Evolutionary conservation across 192 early-diverging fungal species (phyloP).

Genomic region (Blastocladiella britannica): DNA sequence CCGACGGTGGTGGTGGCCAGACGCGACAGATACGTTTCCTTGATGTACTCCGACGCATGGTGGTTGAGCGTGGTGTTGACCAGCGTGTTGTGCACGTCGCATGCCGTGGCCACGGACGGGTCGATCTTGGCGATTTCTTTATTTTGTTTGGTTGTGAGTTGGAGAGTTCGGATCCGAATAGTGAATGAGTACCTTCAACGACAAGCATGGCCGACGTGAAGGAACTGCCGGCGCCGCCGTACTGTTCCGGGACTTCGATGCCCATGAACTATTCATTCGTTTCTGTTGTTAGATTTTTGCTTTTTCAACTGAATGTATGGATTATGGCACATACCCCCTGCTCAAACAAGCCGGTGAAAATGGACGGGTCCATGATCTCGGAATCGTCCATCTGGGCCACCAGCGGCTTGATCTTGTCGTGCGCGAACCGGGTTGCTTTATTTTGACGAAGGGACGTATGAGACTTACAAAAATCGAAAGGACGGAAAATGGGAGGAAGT

Average conservation of each 20-base stretch:
- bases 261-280: conserved; percentile 52
- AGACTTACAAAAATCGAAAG: neutral
- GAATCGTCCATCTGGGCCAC: conserved; percentile 79
- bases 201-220: conserved; percentile 67
- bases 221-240: conserved; percentile 57
- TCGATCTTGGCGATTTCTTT: conserved; percentile 85
- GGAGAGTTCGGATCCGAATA: neutral
- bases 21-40: conserved; percentile 66
- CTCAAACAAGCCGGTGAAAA: conserved; percentile 72
- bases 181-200: conserved; percentile 38
- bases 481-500: neutral
- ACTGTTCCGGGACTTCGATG: conserved; percentile 60
- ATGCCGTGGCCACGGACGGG: conserved; percentile 68
- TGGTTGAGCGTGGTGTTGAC: conserved; percentile 81
- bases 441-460: too few relatives aligned
- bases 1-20: conserved; percentile 68
- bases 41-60: conserved; percentile 51
- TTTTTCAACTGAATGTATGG: conserved; percentile 1
- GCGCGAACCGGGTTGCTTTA: conserved; percentile 68
- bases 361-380: conserved; percentile 53
- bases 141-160: too few relatives aligned
- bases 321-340: conserved; percentile 41
- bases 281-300: conserved; percentile 2
- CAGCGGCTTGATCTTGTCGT: conserved; percentile 61
- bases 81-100: conserved; percentile 95